phyloP scores from a whole-genome alignment of 2,329 filamentous ascomycete species.

The Pseudogymnoascus sp. region DNA sequence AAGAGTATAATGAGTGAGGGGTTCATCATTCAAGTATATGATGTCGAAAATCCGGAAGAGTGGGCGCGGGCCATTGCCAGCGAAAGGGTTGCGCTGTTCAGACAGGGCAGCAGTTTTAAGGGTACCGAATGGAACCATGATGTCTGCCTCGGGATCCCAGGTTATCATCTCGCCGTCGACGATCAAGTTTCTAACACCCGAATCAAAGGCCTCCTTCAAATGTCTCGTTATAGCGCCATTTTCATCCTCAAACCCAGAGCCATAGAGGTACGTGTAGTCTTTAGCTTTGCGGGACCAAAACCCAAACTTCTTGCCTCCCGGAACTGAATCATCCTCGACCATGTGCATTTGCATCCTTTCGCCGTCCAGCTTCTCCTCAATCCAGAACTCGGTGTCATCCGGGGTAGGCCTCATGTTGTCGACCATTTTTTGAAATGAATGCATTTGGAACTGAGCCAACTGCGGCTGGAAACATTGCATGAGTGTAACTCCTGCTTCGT shows the following conservation, averaged over 20 bases:
- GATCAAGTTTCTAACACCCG: conserved; percentile 76
- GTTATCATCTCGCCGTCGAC: conserved; percentile 98
- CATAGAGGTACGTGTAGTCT: conserved; percentile 93
- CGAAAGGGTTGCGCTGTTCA: conserved; percentile 66
- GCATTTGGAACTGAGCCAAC: conserved; percentile 83
- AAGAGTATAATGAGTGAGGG: conserved; percentile 74
- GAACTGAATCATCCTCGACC: conserved; percentile 57
- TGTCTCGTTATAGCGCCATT: conserved; percentile 73
- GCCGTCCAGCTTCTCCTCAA: conserved; percentile 95
- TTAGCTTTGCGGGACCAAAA: conserved; percentile 98
- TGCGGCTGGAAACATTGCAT: conserved; percentile 98
- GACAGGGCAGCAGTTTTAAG: conserved; percentile 83
- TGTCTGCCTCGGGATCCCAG: conserved; percentile 82
- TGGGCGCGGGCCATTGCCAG: conserved; percentile 56
- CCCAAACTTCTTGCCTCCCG: conserved; percentile 65
- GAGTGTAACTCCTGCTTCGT: conserved; percentile 65
- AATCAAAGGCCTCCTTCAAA: conserved; percentile 66
- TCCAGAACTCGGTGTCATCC: conserved; percentile 78
- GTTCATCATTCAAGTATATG: conserved; percentile 73
- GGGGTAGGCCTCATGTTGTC: conserved; percentile 56
- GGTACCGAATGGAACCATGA: conserved; percentile 82
- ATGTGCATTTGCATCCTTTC: conserved; percentile 97
- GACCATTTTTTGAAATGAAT: conserved; percentile 73
- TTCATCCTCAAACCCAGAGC: conserved; percentile 64
- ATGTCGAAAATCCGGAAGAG: conserved; percentile 87